Percentiles rank a stretch among this genome's conserved stretches.
Evolutionary conservation across 805 yeast species (phyloP).

Genomic region (Myxozyma kluyveri): DNA sequence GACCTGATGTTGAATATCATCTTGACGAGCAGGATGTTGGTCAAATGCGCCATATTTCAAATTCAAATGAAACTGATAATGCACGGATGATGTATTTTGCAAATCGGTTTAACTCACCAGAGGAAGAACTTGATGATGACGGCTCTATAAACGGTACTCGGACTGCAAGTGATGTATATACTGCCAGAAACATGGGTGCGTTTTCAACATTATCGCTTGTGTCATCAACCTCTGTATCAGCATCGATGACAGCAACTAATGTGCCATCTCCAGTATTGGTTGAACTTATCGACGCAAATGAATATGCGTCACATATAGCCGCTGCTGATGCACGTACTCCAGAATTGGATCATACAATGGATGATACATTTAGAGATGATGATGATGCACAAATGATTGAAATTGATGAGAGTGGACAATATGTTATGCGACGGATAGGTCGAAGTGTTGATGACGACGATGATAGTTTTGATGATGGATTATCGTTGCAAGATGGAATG

Average conservation of each 20-base stretch:
- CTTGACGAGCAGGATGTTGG: neutral
- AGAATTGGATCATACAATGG: neutral
- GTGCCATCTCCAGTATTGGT: neutral
- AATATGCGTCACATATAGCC: neutral
- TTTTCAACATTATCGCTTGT: no score
- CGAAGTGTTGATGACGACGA: neutral
- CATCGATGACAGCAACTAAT: neutral
- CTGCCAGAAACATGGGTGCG: no score
- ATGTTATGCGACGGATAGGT: conserved; percentile 1
- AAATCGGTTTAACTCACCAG: conserved; percentile 21
- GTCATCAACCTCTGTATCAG: neutral
- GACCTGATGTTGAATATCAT: neutral
- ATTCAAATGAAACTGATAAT: neutral
- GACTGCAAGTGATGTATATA: neutral
- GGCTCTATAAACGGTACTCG: conserved; percentile 6
- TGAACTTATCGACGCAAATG: neutral
- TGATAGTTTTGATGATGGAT: neutral
- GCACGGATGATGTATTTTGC: neutral
- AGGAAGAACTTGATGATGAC: conserved; percentile 25
- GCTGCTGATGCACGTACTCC: neutral
- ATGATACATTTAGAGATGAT: neutral
- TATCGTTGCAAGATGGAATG: neutral
- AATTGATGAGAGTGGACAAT: conserved; percentile 10
- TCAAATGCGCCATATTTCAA: neutral
- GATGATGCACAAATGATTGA: conserved; percentile 17